A percentile compares a stretch with the other conserved stretches of the same genome.
phyloP scores from a whole-genome alignment of 352 stramenopile genomes.

The Globisporangium apiculatum region DNA sequence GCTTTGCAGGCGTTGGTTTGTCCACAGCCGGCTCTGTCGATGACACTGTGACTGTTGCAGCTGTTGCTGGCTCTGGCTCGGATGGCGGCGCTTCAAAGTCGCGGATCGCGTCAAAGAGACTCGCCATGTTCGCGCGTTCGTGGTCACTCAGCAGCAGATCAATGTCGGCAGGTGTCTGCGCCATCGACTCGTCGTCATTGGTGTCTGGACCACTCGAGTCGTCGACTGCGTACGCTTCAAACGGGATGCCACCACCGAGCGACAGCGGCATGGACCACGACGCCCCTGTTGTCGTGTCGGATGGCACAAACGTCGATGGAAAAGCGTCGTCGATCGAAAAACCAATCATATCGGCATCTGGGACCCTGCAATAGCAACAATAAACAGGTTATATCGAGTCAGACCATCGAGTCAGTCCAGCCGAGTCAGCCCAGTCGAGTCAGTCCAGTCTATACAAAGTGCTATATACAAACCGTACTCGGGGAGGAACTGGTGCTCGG shows the following conservation, averaged over 20 bases:
- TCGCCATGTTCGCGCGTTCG: slow-evolving; percentile 49
- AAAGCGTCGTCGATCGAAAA: slow-evolving; percentile 70
- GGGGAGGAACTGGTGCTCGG: slow-evolving; percentile 37
- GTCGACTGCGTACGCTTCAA: slow-evolving; percentile 13
- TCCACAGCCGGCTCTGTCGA: slow-evolving; percentile 5
- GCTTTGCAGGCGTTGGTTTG: slow-evolving; percentile 6
- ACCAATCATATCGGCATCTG: slow-evolving; percentile 55
- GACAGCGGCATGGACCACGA: slow-evolving; percentile 24
- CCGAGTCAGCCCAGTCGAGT: no score
- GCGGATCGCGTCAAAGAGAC: slow-evolving; percentile 61
- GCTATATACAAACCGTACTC: slow-evolving; percentile 23
- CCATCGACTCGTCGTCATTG: background rate
- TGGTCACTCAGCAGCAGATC: slow-evolving; percentile 60
- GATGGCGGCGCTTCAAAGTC: slow-evolving; percentile 45
- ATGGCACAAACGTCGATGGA: slow-evolving; percentile 25
- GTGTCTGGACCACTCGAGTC: background rate
- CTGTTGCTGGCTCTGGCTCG: background rate
- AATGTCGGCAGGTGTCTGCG: slow-evolving; percentile 20
- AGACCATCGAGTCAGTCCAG: no score
- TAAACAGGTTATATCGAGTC: background rate
- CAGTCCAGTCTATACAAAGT: no score
- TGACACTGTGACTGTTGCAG: slow-evolving; percentile 4
- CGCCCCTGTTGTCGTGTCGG: slow-evolving; percentile 21
- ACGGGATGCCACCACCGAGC: slow-evolving; percentile 10
- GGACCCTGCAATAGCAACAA: slow-evolving; percentile 12